Evolutionary conservation across 371 early-diverging fungal genomes (phyloP), one percentile per base, ranked within the genome.

Genomic region (Mucor sp.): DNA sequence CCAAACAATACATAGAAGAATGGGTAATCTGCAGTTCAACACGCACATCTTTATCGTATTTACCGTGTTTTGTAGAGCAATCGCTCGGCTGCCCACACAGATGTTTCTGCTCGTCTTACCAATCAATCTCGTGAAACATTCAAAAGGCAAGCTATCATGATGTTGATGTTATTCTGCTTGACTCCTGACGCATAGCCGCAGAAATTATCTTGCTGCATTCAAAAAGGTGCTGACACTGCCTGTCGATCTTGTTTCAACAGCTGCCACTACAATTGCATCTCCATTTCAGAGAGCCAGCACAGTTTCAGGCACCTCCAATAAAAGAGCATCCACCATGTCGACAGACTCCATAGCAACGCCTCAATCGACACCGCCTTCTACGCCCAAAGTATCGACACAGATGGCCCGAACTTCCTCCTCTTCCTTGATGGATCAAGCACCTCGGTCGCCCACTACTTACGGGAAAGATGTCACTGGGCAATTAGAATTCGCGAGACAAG

Each of bases 121-220:
- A 81, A 77, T 35, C 80, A 80, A 58, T 70, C 75, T 12, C 71
- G 80, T 35, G 80, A 80, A 58, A 73, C 73, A 17, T 74, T 74
- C 17, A 74, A 77, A 64, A 68, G 70, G 75, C 69, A 68, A 47
- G 19, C 30, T 30, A 47, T 2, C 11, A 15, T 21, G 27, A 30
- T 27, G 4, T 37, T 30, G 23, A 2, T 64, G 4, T 6, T 8
- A 8, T 28, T 27, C 17, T 23, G 19, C 23, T 11, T 47, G n/a
- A 7, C 15, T 30, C 9, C 32, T 32, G 32, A 30, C 17, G 14
- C 8, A 43, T 4, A 57, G 30, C 11, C 27, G 6, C 67, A 75
- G 84, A 59, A 84, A 86, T 66, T 86, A 83, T 50, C 62, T 86
- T n/a, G 72, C 67, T 27, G 84, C 83, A 12, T 86, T 86, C 67